Base-by-base conservation (phyloP, 345 rosid species). In the Sisymbrium irio region DNA sequence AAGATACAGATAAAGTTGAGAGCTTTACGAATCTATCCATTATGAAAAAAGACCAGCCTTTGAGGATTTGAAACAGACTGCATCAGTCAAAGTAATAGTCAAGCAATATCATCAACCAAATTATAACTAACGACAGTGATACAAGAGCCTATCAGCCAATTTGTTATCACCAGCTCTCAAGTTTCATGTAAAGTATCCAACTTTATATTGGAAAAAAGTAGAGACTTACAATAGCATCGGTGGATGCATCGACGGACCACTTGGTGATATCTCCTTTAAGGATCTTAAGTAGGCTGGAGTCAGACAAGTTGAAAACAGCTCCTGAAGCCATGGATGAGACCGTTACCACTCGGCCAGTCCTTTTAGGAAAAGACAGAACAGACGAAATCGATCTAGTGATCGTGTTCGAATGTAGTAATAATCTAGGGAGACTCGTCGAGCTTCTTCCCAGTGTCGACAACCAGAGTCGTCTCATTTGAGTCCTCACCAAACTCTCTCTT, bases 181-280 rank as follows among this genome's bases (percentile, higher is more conserved):
- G 25, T 3, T 22, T 22, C 25, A 22, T 3, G 25, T 22, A 22
- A 22, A 22, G 25, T 22, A 22, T 22, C 25, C 3, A 22, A 1
- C 3, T 22, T 22, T 12, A 7, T 22, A 65, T n/a, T n/a, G n/a
- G n/a, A n/a, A n/a, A n/a, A 41, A 50, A 60, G 58, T 60, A 46
- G 65, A 53, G 71, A 71, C 80, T 77, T 41, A 91, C 97, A 65
- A 94, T 89, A 56, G 95, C 96, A 77, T 93, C 98, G 65, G 89
- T 83, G 17, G 94, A 83, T 63, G 85, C 81, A 76, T 89, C 93
- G 10, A 83, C 73, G 63, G 75, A 93, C 98, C 98, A 91, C 60
- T 75, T 49, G 46, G 98, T 89, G 84, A 93, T 88, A 49, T 93
- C 97, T 0, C 98, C 98, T 57, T 88, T 85, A 42, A 75, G 77